Conservation (phyloP, 352 stramenopile genomes). For the Globisporangium middletonii region DNA sequence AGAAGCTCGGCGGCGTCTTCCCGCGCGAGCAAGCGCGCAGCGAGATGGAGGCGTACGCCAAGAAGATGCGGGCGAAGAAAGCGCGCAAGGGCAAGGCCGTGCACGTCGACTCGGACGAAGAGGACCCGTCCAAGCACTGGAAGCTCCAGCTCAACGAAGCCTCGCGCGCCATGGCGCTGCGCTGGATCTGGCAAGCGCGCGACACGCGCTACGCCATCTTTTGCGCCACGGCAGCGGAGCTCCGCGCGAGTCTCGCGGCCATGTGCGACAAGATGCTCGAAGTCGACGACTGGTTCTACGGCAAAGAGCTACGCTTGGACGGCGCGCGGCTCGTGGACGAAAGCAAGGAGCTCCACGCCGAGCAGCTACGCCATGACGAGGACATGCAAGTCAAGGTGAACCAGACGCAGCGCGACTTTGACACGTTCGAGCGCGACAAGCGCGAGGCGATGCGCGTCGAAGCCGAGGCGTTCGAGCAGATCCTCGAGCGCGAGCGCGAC, state of each 20-base stretch:
- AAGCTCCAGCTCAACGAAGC: constrained; percentile 81
- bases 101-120: constrained; percentile 69
- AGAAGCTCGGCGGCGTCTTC: constrained; percentile 89
- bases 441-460: constrained; percentile 51
- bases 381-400: constrained; percentile 71
- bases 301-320: constrained; percentile 80
- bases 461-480: constrained; percentile 49
- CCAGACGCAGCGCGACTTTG: constrained; percentile 81
- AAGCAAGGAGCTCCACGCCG: constrained; percentile 40
- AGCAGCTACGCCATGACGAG: constrained; percentile 66
- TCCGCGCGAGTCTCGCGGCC: constrained; percentile 46
- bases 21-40: constrained; percentile 73
- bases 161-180: constrained; percentile 58
- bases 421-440: constrained; percentile 70
- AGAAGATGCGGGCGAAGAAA: constrained; percentile 80
- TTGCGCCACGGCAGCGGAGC: constrained; percentile 33
- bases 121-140: constrained; percentile 65
- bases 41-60: constrained; percentile 92
- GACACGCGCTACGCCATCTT: constrained; percentile 49
- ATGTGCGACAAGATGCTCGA: constrained; percentile 82
- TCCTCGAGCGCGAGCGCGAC: constrained; percentile 51
- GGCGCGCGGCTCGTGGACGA: constrained; percentile 59
- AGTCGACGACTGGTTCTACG: constrained; percentile 93
- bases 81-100: constrained; percentile 50
- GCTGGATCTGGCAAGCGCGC: constrained; percentile 79